Percentiles rank a stretch among this genome's conserved stretches.
Conservation (phyloP, 768 basidiomycete species). For the Dictyophora rubrovolvata region DNA sequence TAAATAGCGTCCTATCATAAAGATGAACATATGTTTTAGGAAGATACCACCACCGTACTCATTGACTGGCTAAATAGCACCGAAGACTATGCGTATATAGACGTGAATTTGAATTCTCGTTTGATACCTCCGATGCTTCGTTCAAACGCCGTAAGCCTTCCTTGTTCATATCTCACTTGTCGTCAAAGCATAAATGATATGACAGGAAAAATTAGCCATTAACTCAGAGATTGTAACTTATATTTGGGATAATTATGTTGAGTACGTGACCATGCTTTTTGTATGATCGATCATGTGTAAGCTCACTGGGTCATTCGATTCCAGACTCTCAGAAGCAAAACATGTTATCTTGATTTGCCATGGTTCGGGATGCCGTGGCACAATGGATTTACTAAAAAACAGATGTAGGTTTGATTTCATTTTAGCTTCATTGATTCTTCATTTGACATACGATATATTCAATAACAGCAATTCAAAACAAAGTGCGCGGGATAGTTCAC, state of each 20-base stretch:
- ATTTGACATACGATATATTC: not conserved
- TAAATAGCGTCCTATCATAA: not conserved
- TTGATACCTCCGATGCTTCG: constrained; percentile 37
- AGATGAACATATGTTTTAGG: constrained; percentile 31
- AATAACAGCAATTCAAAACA: constrained; percentile 32
- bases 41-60: constrained; percentile 75
- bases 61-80: constrained; percentile 58
- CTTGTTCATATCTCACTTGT: not conserved
- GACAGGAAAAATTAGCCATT: constrained; percentile 28
- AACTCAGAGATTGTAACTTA: constrained; percentile 30
- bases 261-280: constrained; percentile 40
- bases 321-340: constrained; percentile 61
- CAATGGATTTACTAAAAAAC: constrained; percentile 63
- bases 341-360: constrained; percentile 79
- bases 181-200: constrained; percentile 16
- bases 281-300: constrained; percentile 1
- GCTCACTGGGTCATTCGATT: constrained; percentile 4
- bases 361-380: constrained; percentile 67
- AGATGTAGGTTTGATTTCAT: constrained; percentile 40
- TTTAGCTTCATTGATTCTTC: not conserved
- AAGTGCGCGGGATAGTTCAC: constrained; percentile 66
- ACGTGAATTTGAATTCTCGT: constrained; percentile 55
- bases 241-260: constrained; percentile 94
- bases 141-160: not conserved
- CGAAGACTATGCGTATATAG: constrained; percentile 65